A percentile compares a stretch with the other conserved stretches of the same genome.
Evolutionary conservation across 148 eudicot genomes (phyloP).

Genomic region (Polygonum maritimum): DNA sequence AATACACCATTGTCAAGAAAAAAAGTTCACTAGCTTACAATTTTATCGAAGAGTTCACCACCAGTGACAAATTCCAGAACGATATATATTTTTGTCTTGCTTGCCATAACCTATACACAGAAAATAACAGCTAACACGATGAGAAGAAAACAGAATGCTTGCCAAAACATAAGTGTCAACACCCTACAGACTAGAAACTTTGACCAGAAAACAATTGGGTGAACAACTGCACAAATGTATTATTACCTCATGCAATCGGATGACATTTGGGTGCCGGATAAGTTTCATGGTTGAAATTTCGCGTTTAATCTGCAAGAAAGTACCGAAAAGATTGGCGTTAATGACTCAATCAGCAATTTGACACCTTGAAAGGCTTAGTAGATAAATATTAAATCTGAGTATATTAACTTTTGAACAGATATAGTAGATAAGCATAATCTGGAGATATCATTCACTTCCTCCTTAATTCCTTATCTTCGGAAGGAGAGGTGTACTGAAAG

Average conservation of each 20-base stretch:
- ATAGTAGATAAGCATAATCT: background rate
- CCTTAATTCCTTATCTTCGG: background rate
- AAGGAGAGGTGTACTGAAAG: background rate
- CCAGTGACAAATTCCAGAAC: slow-evolving; percentile 88
- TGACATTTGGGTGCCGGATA: slow-evolving; percentile 84
- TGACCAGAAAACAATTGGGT: background rate
- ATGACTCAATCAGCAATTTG: slow-evolving; percentile 2
- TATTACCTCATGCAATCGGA: slow-evolving; percentile 76
- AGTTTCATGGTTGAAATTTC: slow-evolving; percentile 94
- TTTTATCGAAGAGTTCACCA: slow-evolving; percentile 92
- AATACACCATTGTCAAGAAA: background rate
- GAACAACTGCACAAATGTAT: background rate
- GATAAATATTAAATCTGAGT: background rate
- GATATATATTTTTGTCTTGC: slow-evolving; percentile 89
- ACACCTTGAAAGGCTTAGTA: background rate
- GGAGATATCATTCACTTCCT: background rate
- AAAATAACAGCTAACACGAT: slow-evolving; percentile 15
- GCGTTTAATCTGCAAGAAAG: slow-evolving; percentile 70
- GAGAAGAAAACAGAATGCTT: background rate
- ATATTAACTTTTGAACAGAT: background rate
- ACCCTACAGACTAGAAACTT: background rate
- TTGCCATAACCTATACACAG: slow-evolving; percentile 79
- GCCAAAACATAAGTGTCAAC: background rate
- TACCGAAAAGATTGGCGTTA: background rate
- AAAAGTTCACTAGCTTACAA: slow-evolving; percentile 39